Conservation (phyloP, 2,329 filamentous ascomycete genomes). For the Pestalotiopsis sp. region DNA sequence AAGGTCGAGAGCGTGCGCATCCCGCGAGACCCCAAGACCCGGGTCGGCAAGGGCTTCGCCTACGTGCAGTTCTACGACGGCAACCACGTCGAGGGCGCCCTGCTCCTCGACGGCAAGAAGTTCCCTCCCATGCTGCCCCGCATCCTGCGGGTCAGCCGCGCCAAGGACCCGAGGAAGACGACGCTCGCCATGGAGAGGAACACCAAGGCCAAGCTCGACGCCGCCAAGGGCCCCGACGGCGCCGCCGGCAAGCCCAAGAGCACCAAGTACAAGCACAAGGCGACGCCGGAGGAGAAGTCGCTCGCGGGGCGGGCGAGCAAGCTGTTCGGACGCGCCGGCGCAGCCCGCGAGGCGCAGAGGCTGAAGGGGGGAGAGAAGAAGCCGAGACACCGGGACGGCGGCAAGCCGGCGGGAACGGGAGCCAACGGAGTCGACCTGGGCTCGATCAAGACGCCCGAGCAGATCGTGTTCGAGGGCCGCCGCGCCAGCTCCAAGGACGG, state of each 20-base stretch:
- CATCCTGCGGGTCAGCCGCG: conserved; percentile 81
- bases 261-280: conserved; percentile 69
- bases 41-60: conserved; percentile 95
- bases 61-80: conserved; percentile 95
- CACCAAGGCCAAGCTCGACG: conserved; percentile 40
- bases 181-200: conserved; percentile 52
- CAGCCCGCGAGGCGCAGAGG: conserved; percentile 46
- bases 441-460: conserved; percentile 63
- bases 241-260: conserved; percentile 36
- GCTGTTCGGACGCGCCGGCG: conserved; percentile 72
- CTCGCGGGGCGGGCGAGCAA: conserved; percentile 73
- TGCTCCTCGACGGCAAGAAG: conserved; percentile 86
- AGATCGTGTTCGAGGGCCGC: conserved; percentile 80
- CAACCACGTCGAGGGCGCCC: conserved; percentile 87
- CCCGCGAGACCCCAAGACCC: conserved; percentile 83
- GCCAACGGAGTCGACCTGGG: conserved; percentile 21
- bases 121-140: conserved; percentile 94
- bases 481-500: conserved; percentile 70
- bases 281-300: conserved; percentile 70
- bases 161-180: conserved; percentile 72
- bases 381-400: conserved; percentile 22
- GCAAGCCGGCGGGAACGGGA: background rate
- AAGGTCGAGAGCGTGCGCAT: conserved; percentile 93
- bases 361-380: conserved; percentile 30
- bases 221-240: conserved; percentile 26